Percentiles rank a stretch among this genome's conserved stretches.
phyloP scores from a whole-genome alignment of 768 basidiomycete species.

The Hortiboletus flavorubellus region DNA sequence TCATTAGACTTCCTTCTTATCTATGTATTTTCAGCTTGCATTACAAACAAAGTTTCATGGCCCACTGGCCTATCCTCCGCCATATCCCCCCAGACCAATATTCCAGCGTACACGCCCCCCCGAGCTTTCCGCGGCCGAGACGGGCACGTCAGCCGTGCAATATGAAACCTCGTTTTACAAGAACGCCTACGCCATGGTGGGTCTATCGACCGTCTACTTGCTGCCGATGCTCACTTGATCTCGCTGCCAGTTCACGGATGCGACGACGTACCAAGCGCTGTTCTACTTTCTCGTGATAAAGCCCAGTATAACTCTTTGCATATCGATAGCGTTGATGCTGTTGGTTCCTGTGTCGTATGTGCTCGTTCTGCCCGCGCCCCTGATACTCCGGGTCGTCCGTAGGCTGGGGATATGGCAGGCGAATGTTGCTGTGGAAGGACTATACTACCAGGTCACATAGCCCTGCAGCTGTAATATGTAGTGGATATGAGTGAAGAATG shows the following conservation, averaged over 20 bases:
- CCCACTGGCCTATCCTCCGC: slow-evolving; percentile 58
- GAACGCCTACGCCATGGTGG: slow-evolving; percentile 77
- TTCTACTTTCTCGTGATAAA: slow-evolving; percentile 91
- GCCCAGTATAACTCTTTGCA: slow-evolving; percentile 69
- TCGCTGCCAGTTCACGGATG: slow-evolving; percentile 63
- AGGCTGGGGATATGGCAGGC: slow-evolving; percentile 80
- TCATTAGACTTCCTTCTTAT: slow-evolving; percentile 10
- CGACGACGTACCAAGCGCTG: slow-evolving; percentile 78
- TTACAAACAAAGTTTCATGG: slow-evolving; percentile 70
- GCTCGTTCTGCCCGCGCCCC: slow-evolving; percentile 65
- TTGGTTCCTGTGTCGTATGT: slow-evolving; percentile 56
- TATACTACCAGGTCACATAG: slow-evolving; percentile 39
- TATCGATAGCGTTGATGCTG: slow-evolving; percentile 52
- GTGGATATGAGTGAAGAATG: neutral
- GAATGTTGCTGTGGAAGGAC: slow-evolving; percentile 74
- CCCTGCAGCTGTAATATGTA: neutral
- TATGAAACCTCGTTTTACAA: slow-evolving; percentile 74
- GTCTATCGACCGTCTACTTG: slow-evolving; percentile 18
- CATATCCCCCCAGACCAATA: slow-evolving; percentile 68
- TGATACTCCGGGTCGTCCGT: slow-evolving; percentile 60
- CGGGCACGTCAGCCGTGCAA: slow-evolving; percentile 37
- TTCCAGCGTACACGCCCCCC: slow-evolving; percentile 62
- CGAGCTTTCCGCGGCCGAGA: slow-evolving; percentile 48
- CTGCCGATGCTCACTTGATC: slow-evolving; percentile 3
- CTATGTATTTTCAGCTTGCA: slow-evolving; percentile 42